Evolutionary conservation across 2,329 filamentous ascomycete species (phyloP), one percentile per base, ranked within the genome.

Genomic region (Fusarium tjaetaba): DNA sequence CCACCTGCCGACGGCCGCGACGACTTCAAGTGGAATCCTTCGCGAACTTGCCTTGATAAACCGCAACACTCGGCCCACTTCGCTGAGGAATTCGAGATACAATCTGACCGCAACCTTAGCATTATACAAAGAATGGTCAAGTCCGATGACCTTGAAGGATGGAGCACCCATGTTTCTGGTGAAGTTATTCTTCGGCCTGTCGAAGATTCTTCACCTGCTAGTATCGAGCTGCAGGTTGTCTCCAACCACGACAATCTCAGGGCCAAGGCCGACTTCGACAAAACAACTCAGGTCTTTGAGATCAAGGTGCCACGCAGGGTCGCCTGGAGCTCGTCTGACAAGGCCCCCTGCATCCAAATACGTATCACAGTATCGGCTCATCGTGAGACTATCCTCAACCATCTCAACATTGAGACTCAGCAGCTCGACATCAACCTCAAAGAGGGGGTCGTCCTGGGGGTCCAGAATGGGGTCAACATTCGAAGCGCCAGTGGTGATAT

Each of bases 341-440:
- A 76, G 13, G 61, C 70, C 48, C 85, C 86, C 3, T 89, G 88
- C 73, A 80, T 89, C 26, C 83, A 85, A 67, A 80, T 89, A 64
- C 83, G 82, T 16, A 80, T 82, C 22, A 89, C 86, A 6, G 76
- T 88, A 46, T 86, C 83, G 81, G 82, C 86, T 0, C 88, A 88
- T 11, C 77, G 79, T 8, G 74, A 80, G 22, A 80, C 82, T 7
- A 73, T 80, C 14, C 78, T 90, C 18, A 74, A 82, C 20, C 63
- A 46, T 6, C 75, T 89, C 13, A 56, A 63, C 13, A 71, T 88
- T 22, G 72, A 79, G 24, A 77, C 81, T 7, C 70, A 81, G 15
- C 81, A 85, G 28, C 82, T 88, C 24, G 80, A 81, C 65, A 74
- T 88, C 22, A 71, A 80, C 11, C 76, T 88, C 15, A 71, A 81